Base-by-base conservation (phyloP, 176 grass and related monocot species). In the Rhynchospora pubera region DNA sequence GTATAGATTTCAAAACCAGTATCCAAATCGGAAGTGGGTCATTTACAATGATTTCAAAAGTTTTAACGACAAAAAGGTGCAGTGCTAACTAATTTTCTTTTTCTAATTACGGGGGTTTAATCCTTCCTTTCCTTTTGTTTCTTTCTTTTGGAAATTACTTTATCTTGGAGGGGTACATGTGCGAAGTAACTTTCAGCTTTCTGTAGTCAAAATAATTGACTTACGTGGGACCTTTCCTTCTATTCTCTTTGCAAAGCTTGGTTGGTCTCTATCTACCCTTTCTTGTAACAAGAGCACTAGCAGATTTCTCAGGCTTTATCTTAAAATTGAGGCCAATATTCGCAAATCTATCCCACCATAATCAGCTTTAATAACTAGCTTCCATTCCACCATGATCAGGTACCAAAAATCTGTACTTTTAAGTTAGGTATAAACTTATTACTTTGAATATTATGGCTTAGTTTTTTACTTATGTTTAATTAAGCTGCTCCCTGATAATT, bases 201-300 rank as follows among this genome's bases (percentile, higher is more conserved):
- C 5, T 53, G 22, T 28, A 16, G 72, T 76, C 72, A 76, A 76
- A 76, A 76, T 55, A 76, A 76, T 76, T 76, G 48, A 76, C 72
- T 53, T 76, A 5, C 2, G 72, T 76, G 72, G 72, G 72, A 26
- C 48, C 72, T 76, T 76, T 76, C 72, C 72, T 76, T 76, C 72
- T 76, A 76, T 76, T 76, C 72, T 76, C 72, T 76, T 76, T 76
- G 48, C 48, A 76, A 76, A 75, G 47, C 46, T 28, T 52, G 24
- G 46, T 75, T 26, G 45, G 50, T 75, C 71, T 75, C 70, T 74
- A 52, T 75, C 71, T 52, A 24, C 3, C 47, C 23, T 75, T 75
- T 76, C 72, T 76, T 55, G 72, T 76, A 76, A 76, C 23, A 21
- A 76, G 71, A 76, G 47, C 71, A 75, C 12, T 75, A 4, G 23